Evolutionary conservation across 257 asterid species (phyloP).

Genomic region (Capsicum rhomboideum): DNA sequence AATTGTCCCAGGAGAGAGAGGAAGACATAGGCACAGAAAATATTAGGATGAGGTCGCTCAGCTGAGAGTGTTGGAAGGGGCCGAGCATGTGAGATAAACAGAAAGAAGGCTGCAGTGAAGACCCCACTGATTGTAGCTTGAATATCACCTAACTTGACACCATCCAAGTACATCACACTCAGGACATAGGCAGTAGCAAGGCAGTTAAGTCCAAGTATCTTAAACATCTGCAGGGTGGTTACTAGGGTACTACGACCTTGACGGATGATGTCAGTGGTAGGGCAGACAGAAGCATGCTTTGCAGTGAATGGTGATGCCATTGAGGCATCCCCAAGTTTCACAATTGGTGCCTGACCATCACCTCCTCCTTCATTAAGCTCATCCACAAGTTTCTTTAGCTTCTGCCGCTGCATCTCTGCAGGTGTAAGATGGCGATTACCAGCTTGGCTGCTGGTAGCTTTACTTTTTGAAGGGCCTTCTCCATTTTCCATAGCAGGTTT

Average conservation of each 20-base stretch:
- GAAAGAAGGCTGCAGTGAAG: slow-evolving; percentile 92
- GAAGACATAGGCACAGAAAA: slow-evolving; percentile 83
- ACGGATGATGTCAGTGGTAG: slow-evolving; percentile 85
- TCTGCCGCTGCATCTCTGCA: slow-evolving; percentile 80
- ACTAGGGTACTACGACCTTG: slow-evolving; percentile 98
- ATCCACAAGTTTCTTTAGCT: slow-evolving; percentile 86
- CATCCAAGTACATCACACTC: slow-evolving; percentile 93
- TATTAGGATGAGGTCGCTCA: slow-evolving; percentile 93
- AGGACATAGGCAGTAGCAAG: slow-evolving; percentile 95
- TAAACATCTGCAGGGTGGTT: slow-evolving; percentile 98
- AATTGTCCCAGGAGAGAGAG: slow-evolving; percentile 95
- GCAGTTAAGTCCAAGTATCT: slow-evolving; percentile 95
- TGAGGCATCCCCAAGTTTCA: slow-evolving; percentile 94
- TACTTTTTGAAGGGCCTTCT: slow-evolving; percentile 41
- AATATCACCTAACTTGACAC: slow-evolving; percentile 88
- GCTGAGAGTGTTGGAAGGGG: slow-evolving; percentile 84
- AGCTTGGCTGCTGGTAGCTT: slow-evolving; percentile 41
- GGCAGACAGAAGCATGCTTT: slow-evolving; percentile 92
- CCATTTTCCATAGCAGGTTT: slow-evolving; percentile 38
- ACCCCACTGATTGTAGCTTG: slow-evolving; percentile 98
- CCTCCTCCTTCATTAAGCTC: slow-evolving; percentile 87
- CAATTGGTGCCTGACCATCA: slow-evolving; percentile 87
- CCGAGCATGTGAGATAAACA: slow-evolving; percentile 89
- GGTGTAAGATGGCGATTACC: slow-evolving; percentile 64
- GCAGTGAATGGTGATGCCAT: slow-evolving; percentile 99